Base-by-base conservation (phyloP, 495 filamentous ascomycete species). In the Penicillium crystallinum region DNA sequence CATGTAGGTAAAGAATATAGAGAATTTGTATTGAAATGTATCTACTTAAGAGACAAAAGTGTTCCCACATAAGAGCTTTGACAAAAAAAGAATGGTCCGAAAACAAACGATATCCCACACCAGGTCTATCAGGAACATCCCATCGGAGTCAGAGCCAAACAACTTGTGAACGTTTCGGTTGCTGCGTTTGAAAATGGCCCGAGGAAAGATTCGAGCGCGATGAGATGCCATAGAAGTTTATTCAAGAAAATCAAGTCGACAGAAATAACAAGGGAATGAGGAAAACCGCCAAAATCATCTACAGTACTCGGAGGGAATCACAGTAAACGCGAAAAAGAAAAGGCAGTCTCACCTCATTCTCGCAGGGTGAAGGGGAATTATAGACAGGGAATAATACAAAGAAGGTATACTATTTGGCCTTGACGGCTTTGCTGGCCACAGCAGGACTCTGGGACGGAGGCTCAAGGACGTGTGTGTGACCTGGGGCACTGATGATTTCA, bases 381-480 rank as follows among this genome's bases (percentile, higher is more conserved):
- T 61, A 49, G 40, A 56, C 55, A 61, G 29, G 38, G 49, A 40
- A 46, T 61, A 52, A 52, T 63, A 60, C 57, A 61, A 36, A 33
- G 23, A 64, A 54, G 49, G 55, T 47, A 52, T 61, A 57, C 62
- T 56, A 65, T 51, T 64, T 65, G 18, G 55, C 65, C 55, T 73
- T 73, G 62, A 53, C 27, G 12, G 46, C 68, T 62, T 75, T 77
- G 54, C 72, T 76, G 36, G 73, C 53, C 46, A 76, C 63, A 7
- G 77, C 64, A 34, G 67, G 62, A 49, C 64, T 68, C 7, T 71
- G 56, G 10, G 73, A 69, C 10, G 80, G 81, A 33, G 83, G 82
- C 59, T 85, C 82, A 40, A 86, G 66, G 27, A 82, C 74, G 57
- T 89, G 86, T 3, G 74, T 71, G 63, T 89, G 86, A 23, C 74